phyloP scores from a whole-genome alignment of 2,329 filamentous ascomycete species.

The Curvularia lunata region DNA sequence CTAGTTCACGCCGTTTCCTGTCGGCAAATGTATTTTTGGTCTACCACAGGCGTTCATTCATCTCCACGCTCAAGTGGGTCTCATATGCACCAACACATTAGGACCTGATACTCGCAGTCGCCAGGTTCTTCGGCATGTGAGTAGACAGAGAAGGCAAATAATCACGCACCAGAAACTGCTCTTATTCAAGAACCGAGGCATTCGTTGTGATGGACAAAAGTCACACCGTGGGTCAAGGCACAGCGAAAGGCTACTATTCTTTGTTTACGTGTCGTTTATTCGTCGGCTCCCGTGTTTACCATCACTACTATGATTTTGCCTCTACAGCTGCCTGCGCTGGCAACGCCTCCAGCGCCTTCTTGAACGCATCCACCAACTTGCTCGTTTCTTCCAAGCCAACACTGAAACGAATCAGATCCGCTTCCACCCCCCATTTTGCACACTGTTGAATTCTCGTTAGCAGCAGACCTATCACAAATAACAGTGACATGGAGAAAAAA shows the following conservation, averaged over 20 bases:
- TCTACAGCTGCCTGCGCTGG: conserved; percentile 6
- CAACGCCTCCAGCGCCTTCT: conserved; percentile 70
- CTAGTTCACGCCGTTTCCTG: background rate
- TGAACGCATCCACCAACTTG: conserved; percentile 69
- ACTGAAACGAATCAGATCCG: conserved; percentile 81
- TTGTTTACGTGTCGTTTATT: background rate
- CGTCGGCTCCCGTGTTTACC: too few relatives aligned
- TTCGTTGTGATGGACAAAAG: background rate
- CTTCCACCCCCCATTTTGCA: conserved; percentile 78
- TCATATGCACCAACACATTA: background rate
- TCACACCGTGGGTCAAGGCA: background rate
- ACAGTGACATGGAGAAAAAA: background rate
- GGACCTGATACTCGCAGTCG: background rate
- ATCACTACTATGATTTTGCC: background rate
- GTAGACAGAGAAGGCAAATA: background rate
- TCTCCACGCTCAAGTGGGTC: background rate
- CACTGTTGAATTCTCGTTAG: conserved; percentile 56
- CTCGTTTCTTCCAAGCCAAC: conserved; percentile 83
- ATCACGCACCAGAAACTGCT: background rate
- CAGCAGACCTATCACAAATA: background rate
- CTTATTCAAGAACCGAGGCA: background rate
- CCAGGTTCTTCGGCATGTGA: background rate
- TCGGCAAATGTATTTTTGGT: background rate
- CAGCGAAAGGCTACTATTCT: background rate
- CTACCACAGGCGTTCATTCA: background rate